A percentile compares a stretch with the other conserved stretches of the same genome.
Conservation (phyloP, 345 rosid species). For the Erysimum cheiranthoides region DNA sequence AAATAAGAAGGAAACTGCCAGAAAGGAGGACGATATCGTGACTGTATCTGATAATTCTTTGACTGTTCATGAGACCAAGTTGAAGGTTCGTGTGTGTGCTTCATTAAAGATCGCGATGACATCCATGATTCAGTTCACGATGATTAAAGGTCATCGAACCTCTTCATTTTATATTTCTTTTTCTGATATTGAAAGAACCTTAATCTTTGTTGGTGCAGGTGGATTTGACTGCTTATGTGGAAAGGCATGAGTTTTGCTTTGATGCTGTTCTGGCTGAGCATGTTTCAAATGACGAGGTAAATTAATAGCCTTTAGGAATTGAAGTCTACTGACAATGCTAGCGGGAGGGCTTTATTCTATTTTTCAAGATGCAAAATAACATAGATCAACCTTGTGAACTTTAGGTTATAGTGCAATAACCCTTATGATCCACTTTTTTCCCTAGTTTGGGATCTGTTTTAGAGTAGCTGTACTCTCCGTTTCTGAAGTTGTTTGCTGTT, state of each 20-base stretch:
- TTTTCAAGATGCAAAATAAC: conserved; percentile 12
- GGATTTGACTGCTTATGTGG: conserved; percentile 98
- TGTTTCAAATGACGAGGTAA: conserved; percentile 92
- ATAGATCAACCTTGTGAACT: conserved; percentile 8
- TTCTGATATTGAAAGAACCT: conserved; percentile 41
- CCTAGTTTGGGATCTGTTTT: conserved; percentile 8
- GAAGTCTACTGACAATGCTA: background rate
- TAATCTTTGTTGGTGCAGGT: conserved; percentile 65
- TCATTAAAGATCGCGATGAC: conserved; percentile 25
- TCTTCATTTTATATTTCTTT: conserved; percentile 23
- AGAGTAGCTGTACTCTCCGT: background rate
- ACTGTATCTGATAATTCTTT: conserved; percentile 72
- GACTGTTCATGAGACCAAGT: conserved; percentile 90
- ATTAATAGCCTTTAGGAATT: conserved; percentile 1
- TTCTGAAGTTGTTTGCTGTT: conserved; percentile 3
- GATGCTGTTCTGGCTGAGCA: conserved; percentile 94
- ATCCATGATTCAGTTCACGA: conserved; percentile 39
- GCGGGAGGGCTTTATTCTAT: background rate
- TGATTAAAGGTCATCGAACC: conserved; percentile 35
- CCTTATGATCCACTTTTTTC: background rate
- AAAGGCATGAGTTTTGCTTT: conserved; percentile 97
- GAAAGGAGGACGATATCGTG: conserved; percentile 95
- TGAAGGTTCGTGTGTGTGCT: conserved; percentile 70
- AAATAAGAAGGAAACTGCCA: conserved; percentile 84
- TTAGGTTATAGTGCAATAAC: background rate